These are phyloP conservation scores for Smithsoniella earleae DNA, from an alignment of 163 green algal genomes.

Conservation along the genomic window DNA sequence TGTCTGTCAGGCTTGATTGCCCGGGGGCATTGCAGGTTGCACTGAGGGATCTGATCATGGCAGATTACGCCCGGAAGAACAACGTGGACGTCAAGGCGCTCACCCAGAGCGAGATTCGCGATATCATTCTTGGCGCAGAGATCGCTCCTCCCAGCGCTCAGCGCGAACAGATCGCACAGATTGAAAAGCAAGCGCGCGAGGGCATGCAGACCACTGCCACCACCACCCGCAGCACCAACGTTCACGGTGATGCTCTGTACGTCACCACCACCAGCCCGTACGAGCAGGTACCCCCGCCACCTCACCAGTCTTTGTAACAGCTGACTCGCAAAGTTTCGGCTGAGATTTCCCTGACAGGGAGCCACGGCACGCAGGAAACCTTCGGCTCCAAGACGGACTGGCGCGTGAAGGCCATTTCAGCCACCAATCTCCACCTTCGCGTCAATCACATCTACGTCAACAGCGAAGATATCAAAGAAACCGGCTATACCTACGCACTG, in stretches of 20 bases:
- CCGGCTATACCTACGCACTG: conserved; percentile 94
- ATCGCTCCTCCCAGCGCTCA: conserved; percentile 92
- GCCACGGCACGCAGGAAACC: conserved; percentile 44
- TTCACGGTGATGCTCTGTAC: conserved; percentile 98
- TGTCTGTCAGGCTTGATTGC: too few species aligned
- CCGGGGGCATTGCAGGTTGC: too few species aligned
- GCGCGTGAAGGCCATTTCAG: conserved; percentile 90
- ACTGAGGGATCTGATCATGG: conserved; percentile 96
- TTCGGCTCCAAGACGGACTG: conserved; percentile 98
- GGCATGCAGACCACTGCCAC: conserved; percentile 78
- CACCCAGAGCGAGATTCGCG: conserved; percentile 94
- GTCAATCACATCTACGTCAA: conserved; percentile 99
- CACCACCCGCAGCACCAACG: conserved; percentile 91
- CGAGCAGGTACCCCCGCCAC: conserved; percentile 56
- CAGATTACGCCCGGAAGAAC: conserved; percentile 99
- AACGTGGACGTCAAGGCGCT: conserved; percentile 94
- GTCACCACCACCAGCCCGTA: conserved; percentile 96
- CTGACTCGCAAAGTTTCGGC: not conserved
- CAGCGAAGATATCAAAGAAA: conserved; percentile 73
- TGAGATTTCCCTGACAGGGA: too few species aligned
- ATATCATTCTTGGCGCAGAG: conserved; percentile 99
- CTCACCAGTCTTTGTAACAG: not conserved
- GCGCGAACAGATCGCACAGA: conserved; percentile 97
- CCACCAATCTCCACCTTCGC: conserved; percentile 94
- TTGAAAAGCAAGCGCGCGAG: conserved; percentile 89